phyloP scores from a whole-genome alignment of 768 basidiomycete species.

The Leccinum variicolor region DNA sequence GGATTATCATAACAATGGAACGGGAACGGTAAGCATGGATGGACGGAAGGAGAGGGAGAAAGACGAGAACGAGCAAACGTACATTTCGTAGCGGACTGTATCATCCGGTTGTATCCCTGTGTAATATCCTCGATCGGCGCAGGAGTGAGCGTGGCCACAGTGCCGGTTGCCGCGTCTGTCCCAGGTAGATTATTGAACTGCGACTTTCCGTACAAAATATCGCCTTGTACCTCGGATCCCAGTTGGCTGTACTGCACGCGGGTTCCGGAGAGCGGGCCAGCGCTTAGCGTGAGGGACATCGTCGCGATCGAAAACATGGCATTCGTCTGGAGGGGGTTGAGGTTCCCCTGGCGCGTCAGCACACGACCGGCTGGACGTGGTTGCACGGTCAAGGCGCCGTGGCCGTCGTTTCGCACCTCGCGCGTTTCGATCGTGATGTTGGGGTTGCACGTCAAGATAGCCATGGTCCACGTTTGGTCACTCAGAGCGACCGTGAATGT shows the following conservation, averaged over 20 bases:
- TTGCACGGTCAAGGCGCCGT: conserved; percentile 18
- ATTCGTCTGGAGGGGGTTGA: conserved; percentile 22
- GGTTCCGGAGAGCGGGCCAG: neutral
- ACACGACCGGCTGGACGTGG: conserved; percentile 5
- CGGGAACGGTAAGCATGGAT: neutral
- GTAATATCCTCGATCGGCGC: conserved; percentile 16
- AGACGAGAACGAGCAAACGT: neutral
- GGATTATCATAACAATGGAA: neutral
- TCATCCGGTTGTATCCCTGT: conserved; percentile 14
- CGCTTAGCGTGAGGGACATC: conserved; percentile 1
- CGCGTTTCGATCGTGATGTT: conserved; percentile 26
- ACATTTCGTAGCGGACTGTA: conserved; percentile 22
- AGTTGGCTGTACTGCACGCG: neutral
- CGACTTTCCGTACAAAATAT: conserved; percentile 19
- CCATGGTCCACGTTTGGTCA: conserved; percentile 21
- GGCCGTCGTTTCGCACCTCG: conserved; percentile 22
- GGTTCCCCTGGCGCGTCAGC: conserved; percentile 21
- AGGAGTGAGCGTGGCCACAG: neutral
- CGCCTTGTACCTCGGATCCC: conserved; percentile 17
- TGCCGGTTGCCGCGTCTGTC: neutral
- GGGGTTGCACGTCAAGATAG: conserved; percentile 20
- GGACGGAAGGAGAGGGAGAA: too few relatives aligned
- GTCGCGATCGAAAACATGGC: conserved; percentile 23
- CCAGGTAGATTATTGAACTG: conserved; percentile 13
- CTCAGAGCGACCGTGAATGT: conserved; percentile 10